Base-by-base conservation (phyloP, 176 grass and related monocot species). In the Aegilops umbellulata region DNA sequence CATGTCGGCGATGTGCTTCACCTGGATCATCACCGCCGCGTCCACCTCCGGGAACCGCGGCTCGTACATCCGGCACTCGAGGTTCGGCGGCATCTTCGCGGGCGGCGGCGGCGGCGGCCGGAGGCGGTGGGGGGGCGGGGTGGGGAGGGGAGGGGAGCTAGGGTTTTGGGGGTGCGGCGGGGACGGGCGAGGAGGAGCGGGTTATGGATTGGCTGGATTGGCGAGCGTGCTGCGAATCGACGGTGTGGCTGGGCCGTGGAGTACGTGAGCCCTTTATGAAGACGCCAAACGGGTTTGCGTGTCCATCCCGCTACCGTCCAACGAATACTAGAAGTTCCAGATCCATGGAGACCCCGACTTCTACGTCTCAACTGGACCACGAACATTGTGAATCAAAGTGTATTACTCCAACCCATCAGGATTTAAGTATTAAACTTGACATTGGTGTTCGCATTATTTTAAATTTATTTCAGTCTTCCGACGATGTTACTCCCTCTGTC, bases 1-100 rank as follows among this genome's bases (percentile, higher is more conserved):
- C 92, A 93, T 95, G 86, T 95, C 92, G 14, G 95, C 92, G 87
- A 97, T 97, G 92, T 94, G 89, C 87, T 97, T 97, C 26, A 91
- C 92, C 89, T 94, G 89, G 82, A 91, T 91, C 86, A 91, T 91
- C 61, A 94, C 92, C 80, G 92, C 86, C 86, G 88, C 86, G 69
- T 94, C 92, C 83, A 94, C 92, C 82, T 92, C 87, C 4, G 93
- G 93, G 73, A 85, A 94, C 72, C 44, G 74, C 19, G 84, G n/a
- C 86, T 94, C 92, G 86, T 94, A 94, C 92, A 94, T 94, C 74
- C 92, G 75, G 53, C 92, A 94, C 74, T 94, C 92, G 19, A 94
- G 75, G 16, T 94, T 94, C 78, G 86, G 92, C 72, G 39, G 39
- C 39, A 60, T 86, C 79, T 55, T 55, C 51, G 51, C 51, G 4